Percentiles rank a stretch among this genome's conserved stretches.
These are phyloP conservation scores for Coniferiporia sulphurascens DNA, from an alignment of 1,284 basidiomycete species.

Conservation along the genomic window DNA sequence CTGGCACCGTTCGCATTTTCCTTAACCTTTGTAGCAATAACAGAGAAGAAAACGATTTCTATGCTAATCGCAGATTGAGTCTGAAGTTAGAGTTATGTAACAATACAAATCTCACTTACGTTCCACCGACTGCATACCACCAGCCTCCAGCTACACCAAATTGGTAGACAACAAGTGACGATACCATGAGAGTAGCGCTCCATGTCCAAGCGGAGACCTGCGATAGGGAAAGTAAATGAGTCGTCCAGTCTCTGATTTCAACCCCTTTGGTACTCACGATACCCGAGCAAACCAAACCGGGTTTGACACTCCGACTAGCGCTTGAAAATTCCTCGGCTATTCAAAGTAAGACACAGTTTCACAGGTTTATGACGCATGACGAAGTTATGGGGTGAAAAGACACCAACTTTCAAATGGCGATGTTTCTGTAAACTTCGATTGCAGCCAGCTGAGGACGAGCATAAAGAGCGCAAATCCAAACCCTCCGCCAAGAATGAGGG, in stretches of 20 bases:
- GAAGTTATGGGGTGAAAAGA: neutral
- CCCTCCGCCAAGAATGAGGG: constrained; percentile 16
- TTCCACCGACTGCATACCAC: constrained; percentile 57
- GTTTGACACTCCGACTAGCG: constrained; percentile 32
- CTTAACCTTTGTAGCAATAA: constrained; percentile 72
- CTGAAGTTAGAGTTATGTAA: neutral
- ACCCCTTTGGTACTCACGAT: constrained; percentile 32
- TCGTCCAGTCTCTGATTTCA: neutral
- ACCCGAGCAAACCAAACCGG: constrained; percentile 62
- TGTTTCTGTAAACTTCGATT: constrained; percentile 15
- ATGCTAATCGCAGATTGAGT: constrained; percentile 28
- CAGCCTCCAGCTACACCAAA: constrained; percentile 24
- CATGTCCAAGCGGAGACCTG: constrained; percentile 54
- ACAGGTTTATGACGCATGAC: neutral
- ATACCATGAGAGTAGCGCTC: constrained; percentile 45
- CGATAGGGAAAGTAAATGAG: neutral
- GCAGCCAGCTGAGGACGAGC: constrained; percentile 15
- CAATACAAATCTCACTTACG: constrained; percentile 22
- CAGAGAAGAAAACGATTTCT: constrained; percentile 68
- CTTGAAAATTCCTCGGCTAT: constrained; percentile 18
- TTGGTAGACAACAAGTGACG: constrained; percentile 5
- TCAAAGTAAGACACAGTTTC: neutral
- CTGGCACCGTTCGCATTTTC: constrained; percentile 60
- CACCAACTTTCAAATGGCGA: constrained; percentile 17
- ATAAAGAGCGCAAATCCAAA: constrained; percentile 17